phyloP scores from a whole-genome alignment of 179 eudicot species.

The Amaranthus tricolor region DNA sequence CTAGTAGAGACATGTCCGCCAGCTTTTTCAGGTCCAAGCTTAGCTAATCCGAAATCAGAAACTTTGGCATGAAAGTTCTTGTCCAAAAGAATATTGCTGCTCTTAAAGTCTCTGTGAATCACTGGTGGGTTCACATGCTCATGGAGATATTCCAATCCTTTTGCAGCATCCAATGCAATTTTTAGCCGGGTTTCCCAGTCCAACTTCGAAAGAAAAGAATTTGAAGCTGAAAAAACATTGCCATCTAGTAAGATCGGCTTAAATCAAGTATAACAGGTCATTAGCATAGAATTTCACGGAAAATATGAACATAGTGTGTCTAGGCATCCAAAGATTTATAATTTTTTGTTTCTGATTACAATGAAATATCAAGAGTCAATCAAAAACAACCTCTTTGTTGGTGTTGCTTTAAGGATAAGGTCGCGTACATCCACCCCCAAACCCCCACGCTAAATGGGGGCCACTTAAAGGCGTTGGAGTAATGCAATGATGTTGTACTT shows the following conservation, averaged over 20 bases:
- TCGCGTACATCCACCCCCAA: no score
- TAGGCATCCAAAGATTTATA: no score
- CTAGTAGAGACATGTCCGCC: slow-evolving; percentile 94
- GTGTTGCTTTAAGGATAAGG: no score
- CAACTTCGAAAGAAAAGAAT: slow-evolving; percentile 43
- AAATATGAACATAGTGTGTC: neutral
- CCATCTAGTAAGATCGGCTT: neutral
- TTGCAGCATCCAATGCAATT: slow-evolving; percentile 93
- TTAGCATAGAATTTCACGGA: neutral
- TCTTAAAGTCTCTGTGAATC: slow-evolving; percentile 89
- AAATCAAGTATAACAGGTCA: neutral
- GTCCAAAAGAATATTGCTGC: slow-evolving; percentile 90
- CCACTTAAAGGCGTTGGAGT: no score
- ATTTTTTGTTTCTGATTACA: no score
- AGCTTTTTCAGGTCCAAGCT: slow-evolving; percentile 86
- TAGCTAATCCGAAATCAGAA: slow-evolving; percentile 94
- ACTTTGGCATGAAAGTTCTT: slow-evolving; percentile 78
- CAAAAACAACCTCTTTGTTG: no score
- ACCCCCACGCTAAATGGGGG: no score
- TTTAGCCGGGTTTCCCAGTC: slow-evolving; percentile 76
- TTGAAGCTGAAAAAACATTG: slow-evolving; percentile 43
- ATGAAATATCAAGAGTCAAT: no score
- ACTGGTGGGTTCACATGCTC: slow-evolving; percentile 92
- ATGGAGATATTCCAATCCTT: slow-evolving; percentile 93
- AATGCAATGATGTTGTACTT: no score